Percentiles rank a stretch among this genome's conserved stretches.
Conservation (phyloP, 2,329 filamentous ascomycete genomes). For the Neofusicoccum sp. region DNA sequence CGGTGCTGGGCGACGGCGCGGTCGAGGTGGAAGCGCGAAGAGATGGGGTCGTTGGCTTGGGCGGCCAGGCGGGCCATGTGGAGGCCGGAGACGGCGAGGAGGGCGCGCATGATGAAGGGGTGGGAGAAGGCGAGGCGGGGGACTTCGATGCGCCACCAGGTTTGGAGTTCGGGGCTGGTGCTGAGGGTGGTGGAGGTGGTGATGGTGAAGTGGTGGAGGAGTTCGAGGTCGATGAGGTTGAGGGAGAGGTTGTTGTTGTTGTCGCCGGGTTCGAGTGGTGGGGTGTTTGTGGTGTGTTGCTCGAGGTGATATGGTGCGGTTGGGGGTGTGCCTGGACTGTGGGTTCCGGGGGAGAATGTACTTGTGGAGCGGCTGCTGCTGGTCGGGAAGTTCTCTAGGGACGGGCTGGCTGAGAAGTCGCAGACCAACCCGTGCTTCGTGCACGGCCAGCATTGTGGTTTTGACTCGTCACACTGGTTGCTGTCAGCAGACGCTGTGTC, state of each 20-base stretch:
- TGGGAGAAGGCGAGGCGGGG: slow-evolving; percentile 39
- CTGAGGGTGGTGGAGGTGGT: slow-evolving; percentile 27
- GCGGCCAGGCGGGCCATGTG: slow-evolving; percentile 43
- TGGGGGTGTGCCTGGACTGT: not conserved
- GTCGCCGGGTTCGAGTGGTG: not conserved
- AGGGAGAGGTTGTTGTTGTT: not conserved
- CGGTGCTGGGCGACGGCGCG: slow-evolving; percentile 40
- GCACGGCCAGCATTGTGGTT: slow-evolving; percentile 31
- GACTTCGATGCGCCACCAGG: slow-evolving; percentile 26
- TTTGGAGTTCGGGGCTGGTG: slow-evolving; percentile 22
- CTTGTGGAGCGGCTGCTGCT: not conserved
- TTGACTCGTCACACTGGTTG: slow-evolving; percentile 31
- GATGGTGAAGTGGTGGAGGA: slow-evolving; percentile 33
- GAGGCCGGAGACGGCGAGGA: slow-evolving; percentile 46
- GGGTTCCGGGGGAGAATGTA: not conserved
- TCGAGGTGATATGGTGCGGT: not conserved
- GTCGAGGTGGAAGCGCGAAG: slow-evolving; percentile 37
- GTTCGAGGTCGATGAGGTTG: slow-evolving; percentile 24
- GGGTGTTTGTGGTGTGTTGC: not conserved
- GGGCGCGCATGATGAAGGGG: slow-evolving; percentile 44
- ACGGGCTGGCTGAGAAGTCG: slow-evolving; percentile 21
- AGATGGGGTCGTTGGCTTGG: slow-evolving; percentile 25
- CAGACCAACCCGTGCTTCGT: slow-evolving; percentile 29
- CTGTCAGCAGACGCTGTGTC: not conserved
- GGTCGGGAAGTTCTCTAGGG: too few species aligned